Conservation (phyloP, 2,329 filamentous ascomycete genomes). For the Phoma sp. region DNA sequence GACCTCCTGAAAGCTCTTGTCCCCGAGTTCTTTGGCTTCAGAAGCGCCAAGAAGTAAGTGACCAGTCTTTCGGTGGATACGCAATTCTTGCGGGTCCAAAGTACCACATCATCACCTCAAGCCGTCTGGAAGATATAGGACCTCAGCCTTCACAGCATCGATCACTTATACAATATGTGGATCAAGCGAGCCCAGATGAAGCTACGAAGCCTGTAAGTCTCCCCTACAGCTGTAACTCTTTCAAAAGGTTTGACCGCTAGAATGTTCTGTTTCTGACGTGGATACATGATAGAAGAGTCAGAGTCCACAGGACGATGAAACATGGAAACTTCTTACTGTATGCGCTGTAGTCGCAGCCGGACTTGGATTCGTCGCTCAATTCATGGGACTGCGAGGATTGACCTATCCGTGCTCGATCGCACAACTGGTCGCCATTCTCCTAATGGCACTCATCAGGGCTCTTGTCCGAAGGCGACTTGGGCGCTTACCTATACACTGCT, state of each 20-base stretch:
- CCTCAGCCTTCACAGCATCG: no score
- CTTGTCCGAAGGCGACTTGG: neutral
- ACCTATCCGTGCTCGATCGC: slow-evolving; percentile 3
- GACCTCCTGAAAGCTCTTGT: no score
- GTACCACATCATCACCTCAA: neutral
- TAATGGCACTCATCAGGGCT: slow-evolving; percentile 3
- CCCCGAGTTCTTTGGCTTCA: slow-evolving; percentile 1
- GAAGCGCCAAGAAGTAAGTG: neutral
- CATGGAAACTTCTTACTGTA: neutral
- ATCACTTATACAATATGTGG: no score
- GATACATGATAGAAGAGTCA: no score
- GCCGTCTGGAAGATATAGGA: neutral
- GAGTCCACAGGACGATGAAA: no score
- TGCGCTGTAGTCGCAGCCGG: neutral
- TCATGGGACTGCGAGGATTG: slow-evolving; percentile 1
- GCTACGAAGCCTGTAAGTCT: no score
- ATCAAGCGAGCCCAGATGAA: no score
- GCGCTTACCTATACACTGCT: neutral
- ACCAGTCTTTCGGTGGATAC: slow-evolving; percentile 1
- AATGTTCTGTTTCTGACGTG: no score
- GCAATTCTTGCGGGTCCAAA: slow-evolving; percentile 2
- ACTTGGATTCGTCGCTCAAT: neutral
- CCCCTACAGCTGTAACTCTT: no score
- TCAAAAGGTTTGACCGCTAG: no score
- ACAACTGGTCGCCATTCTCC: neutral